Evolutionary conservation across 352 stramenopile species (phyloP), one percentile per base, ranked within the genome.

Genomic region (Phytopythium oedochilum): DNA sequence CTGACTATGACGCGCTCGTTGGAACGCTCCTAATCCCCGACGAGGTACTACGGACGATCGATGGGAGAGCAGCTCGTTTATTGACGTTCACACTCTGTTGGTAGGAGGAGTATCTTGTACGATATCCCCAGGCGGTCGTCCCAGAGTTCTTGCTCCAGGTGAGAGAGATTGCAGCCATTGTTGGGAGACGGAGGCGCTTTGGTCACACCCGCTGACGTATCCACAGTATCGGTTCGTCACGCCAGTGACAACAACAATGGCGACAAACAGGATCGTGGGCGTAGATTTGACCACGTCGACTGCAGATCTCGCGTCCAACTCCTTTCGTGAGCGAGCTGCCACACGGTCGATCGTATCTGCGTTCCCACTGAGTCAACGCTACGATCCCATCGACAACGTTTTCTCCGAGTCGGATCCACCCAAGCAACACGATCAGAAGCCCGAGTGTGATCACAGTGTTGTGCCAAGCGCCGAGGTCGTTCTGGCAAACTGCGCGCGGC

Each of bases 31-130:
- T 68, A 47, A 67, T 75, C 34, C 43, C 58, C 4, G 59, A 66
- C 20, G 69, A 81, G 61, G 71, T 82, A 63, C n/a, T 1, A 26
- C 0, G 12, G 0, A 48, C 15, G 2, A 3, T 36, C n/a, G n/a
- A n/a, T n/a, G n/a, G n/a, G n/a, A n/a, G n/a, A n/a, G n/a, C n/a
- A n/a, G n/a, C n/a, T n/a, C n/a, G n/a, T n/a, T n/a, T n/a, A n/a
- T n/a, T n/a, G n/a, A n/a, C n/a, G n/a, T n/a, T n/a, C n/a, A n/a
- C n/a, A n/a, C n/a, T n/a, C n/a, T 29, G 25, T 32, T 0, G 42
- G 25, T 32, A 86, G 63, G 80, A 94, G 26, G 82, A 91, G 52
- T 92, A 91, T 51, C 53, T 86, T n/a, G 60, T 89, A 25, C 68
- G 79, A 9, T 72, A 86, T 29, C 55, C 73, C 2, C 52, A 88